Evolutionary conservation across 192 early-diverging fungal species (phyloP).

Genomic region (Coemansia sp.): DNA sequence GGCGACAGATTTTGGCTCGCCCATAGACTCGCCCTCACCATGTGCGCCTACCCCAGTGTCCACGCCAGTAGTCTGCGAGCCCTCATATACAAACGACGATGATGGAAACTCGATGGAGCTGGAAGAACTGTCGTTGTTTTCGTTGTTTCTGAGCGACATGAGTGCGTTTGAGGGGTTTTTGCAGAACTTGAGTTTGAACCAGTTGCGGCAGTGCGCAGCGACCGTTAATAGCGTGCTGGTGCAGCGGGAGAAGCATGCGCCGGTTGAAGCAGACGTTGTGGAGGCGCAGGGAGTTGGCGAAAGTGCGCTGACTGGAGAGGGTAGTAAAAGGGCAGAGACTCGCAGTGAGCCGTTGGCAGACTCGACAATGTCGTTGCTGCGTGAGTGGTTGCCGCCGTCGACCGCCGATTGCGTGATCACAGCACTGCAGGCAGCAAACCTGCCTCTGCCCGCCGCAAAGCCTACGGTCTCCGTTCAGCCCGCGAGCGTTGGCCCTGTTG

Average conservation of each 20-base stretch:
- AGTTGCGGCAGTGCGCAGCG: slow-evolving; percentile 50
- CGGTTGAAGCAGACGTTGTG: not conserved
- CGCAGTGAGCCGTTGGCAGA: not conserved
- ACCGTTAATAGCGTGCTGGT: slow-evolving; percentile 49
- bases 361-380: slow-evolving; percentile 29
- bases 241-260: slow-evolving; percentile 20
- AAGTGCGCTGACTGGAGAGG: not conserved
- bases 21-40: not conserved
- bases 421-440: slow-evolving; percentile 36
- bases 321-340: not conserved
- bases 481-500: no score
- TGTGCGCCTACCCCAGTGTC: slow-evolving; percentile 24
- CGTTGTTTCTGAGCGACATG: slow-evolving; percentile 43
- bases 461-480: no score
- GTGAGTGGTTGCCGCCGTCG: slow-evolving; percentile 36
- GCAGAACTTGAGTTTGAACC: slow-evolving; percentile 41
- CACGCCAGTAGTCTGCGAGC: not conserved
- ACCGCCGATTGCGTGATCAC: slow-evolving; percentile 48
- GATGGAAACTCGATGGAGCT: slow-evolving; percentile 38
- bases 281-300: not conserved
- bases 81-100: slow-evolving; percentile 1
- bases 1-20: not conserved
- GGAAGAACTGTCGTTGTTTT: slow-evolving; percentile 50
- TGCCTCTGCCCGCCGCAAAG: slow-evolving; percentile 3
- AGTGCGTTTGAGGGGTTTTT: slow-evolving; percentile 44